A percentile compares a stretch with the other conserved stretches of the same genome.
Evolutionary conservation across 2,329 filamentous ascomycete species (phyloP).

Genomic region (Fusarium sp.): DNA sequence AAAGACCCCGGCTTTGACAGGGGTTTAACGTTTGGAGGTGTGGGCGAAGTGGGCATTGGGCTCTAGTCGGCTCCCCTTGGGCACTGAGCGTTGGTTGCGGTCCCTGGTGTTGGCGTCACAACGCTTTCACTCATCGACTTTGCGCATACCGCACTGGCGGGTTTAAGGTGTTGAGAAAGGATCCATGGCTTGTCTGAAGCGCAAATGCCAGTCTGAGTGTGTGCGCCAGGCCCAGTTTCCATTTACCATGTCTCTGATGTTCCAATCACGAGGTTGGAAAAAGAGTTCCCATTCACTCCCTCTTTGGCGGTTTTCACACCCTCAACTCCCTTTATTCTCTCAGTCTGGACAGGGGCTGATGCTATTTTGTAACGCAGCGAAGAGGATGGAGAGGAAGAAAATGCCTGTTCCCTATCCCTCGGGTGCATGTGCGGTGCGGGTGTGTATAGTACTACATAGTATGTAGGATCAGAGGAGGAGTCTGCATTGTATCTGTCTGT

Average conservation of each 20-base stretch:
- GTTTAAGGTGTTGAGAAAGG: conserved; percentile 31
- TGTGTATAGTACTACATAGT: background rate
- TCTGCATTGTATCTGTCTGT: conserved; percentile 3
- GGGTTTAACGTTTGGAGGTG: conserved; percentile 43
- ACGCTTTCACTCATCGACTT: conserved; percentile 42
- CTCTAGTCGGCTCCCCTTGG: conserved; percentile 39
- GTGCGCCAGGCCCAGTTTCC: conserved; percentile 43
- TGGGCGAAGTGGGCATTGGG: conserved; percentile 46
- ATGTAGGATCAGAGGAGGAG: conserved; percentile 1
- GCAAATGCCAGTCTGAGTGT: conserved; percentile 43
- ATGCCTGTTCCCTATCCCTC: conserved; percentile 29
- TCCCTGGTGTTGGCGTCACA: conserved; percentile 42
- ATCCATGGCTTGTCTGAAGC: conserved; percentile 22
- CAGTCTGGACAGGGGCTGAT: conserved; percentile 31
- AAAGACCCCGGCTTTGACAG: conserved; percentile 30
- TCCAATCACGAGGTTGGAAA: conserved; percentile 33
- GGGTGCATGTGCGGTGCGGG: conserved; percentile 7
- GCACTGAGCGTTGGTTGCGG: conserved; percentile 36
- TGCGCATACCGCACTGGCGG: conserved; percentile 43
- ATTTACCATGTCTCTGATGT: conserved; percentile 42
- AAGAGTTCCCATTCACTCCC: conserved; percentile 26
- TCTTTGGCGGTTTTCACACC: conserved; percentile 21
- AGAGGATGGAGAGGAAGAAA: conserved; percentile 22
- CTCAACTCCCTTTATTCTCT: conserved; percentile 33
- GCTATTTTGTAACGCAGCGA: conserved; percentile 28